Percentiles rank a stretch among this genome's conserved stretches.
These are phyloP conservation scores for Termitomyces bulborhizus DNA, from an alignment of 768 basidiomycete genomes.

Conservation along the genomic window DNA sequence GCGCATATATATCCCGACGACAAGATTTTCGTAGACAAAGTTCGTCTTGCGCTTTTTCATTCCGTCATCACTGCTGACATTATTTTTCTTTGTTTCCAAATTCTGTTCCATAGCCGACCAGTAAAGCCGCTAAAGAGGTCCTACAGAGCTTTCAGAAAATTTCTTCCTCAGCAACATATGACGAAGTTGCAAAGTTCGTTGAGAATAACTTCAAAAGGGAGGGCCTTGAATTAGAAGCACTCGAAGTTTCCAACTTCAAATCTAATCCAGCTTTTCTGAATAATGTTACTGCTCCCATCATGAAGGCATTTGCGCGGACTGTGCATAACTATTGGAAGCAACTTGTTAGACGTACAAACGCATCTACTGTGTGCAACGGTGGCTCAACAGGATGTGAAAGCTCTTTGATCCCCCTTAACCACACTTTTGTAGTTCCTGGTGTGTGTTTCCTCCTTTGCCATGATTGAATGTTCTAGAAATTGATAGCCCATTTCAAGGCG, in stretches of 20 bases:
- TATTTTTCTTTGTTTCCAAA: not conserved
- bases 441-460: conserved; percentile 7
- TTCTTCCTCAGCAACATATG: conserved; percentile 48
- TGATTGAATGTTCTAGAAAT: not conserved
- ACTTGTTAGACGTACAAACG: conserved; percentile 72
- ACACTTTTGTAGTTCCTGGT: conserved; percentile 89
- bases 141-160: conserved; percentile 59
- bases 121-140: conserved; percentile 56
- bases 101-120: conserved; percentile 55
- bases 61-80: not conserved
- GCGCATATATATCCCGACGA: conserved; percentile 71
- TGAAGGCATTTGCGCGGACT: conserved; percentile 64
- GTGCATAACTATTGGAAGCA: conserved; percentile 85
- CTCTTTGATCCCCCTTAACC: conserved; percentile 82
- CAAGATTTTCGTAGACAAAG: conserved; percentile 84
- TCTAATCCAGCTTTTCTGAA: conserved; percentile 58
- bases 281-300: conserved; percentile 62
- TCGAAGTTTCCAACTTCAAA: conserved; percentile 57
- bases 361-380: conserved; percentile 51
- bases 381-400: conserved; percentile 67
- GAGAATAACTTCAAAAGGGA: conserved; percentile 76
- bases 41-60: conserved; percentile 6
- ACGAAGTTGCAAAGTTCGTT: conserved; percentile 61
- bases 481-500: conserved; percentile 25
- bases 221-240: conserved; percentile 72